These are phyloP conservation scores for Cryptosporidium sp. DNA, from an alignment of 169 alveolate genomes.

Conservation along the genomic window DNA sequence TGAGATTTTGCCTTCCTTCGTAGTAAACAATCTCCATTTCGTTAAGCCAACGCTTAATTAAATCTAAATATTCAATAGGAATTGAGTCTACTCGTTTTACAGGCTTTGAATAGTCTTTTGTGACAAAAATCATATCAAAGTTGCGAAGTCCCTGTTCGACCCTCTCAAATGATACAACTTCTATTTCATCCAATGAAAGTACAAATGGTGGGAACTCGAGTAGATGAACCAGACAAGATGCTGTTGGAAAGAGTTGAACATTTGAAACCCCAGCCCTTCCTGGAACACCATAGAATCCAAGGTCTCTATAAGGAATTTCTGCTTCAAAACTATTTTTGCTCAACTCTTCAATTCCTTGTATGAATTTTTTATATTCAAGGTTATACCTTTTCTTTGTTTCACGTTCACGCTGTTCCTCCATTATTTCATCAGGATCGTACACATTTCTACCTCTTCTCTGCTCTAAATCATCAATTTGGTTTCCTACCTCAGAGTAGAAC, in stretches of 20 bases:
- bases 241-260: constrained; percentile 94
- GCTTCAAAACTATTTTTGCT: constrained; percentile 47
- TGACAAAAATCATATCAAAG: constrained; percentile 96
- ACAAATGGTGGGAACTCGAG: constrained; percentile 97
- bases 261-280: constrained; percentile 87
- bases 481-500: constrained; percentile 96
- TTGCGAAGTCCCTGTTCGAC: constrained; percentile 95
- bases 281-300: constrained; percentile 96
- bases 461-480: constrained; percentile 96
- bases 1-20: constrained; percentile 91
- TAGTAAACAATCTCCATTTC: constrained; percentile 90
- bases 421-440: constrained; percentile 96
- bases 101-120: constrained; percentile 93
- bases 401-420: constrained; percentile 96
- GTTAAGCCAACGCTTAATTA: constrained; percentile 92
- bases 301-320: constrained; percentile 83
- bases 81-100: constrained; percentile 93
- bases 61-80: constrained; percentile 94
- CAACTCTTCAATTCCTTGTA: constrained; percentile 77
- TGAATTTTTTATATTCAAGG: constrained; percentile 91
- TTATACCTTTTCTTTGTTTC: constrained; percentile 92
- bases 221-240: constrained; percentile 93
- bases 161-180: constrained; percentile 96
- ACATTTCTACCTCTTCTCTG: constrained; percentile 88
- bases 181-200: constrained; percentile 94